Evolutionary conservation across 805 yeast species (phyloP), one percentile per base, ranked within the genome.

Genomic region (Jamesozyma spencerorum): DNA sequence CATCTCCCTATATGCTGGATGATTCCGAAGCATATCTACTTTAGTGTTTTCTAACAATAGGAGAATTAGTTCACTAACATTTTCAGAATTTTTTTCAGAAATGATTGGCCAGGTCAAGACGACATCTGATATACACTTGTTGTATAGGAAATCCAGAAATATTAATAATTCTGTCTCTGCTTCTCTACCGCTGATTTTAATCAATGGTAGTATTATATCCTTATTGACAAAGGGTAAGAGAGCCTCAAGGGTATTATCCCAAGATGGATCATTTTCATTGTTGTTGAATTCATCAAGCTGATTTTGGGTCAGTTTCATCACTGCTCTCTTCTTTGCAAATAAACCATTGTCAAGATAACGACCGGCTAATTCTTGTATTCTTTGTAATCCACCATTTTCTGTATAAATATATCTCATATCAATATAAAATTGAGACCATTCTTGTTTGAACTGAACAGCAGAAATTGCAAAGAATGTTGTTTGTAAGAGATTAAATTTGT

Each of bases 71-170:
- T 54, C 51, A 11, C 60, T 49, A 26, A 60, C 30, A 37, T 59
- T 56, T 31, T 54, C 60, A 4, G 65, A 58, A 37, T 53, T 55
- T 19, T 42, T 53, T 38, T 59, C 65, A 4, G 64, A 59, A 4
- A 60, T 58, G 14, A 58, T 49, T n/a, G 48, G 46, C 63, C 64
- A 60, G 8, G 47, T 34, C 7, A 57, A 39, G 3, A 60, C 50
- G 11, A 43, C 36, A 12, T 47, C 40, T 2, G 48, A 41, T 11
- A 58, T 43, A 29, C 53, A 50, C 4, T 49, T 50, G 8, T 41
- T 40, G 38, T 54, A 57, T 8, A 56, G 31, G 37, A 50, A 57
- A 4, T 44, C 31, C 18, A 56, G 26, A 20, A 54, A 47, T 4
- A 40, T 28, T n/a, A 47, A 14, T n/a, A 53, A 19, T 29, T 34